phyloP scores from a whole-genome alignment of 2,329 filamentous ascomycete species.

The Colletotrichum camelliae region DNA sequence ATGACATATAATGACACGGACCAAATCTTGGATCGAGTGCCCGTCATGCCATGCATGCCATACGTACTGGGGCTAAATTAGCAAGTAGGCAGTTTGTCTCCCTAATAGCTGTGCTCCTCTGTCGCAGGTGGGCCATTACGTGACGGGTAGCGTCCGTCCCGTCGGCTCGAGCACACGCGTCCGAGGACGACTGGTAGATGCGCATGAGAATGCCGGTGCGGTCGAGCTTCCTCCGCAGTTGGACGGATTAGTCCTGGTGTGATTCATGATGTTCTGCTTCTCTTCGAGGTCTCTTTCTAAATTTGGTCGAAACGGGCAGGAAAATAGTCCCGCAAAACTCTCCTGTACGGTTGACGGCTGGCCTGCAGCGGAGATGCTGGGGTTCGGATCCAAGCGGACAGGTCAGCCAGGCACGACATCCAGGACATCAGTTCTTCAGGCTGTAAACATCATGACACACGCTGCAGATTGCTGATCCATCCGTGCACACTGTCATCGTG shows the following conservation, averaged over 20 bases:
- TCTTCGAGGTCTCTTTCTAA: background rate
- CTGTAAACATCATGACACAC: background rate
- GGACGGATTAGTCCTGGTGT: background rate
- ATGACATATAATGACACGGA: background rate
- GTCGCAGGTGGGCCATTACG: background rate
- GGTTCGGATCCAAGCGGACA: background rate
- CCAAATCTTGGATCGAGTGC: background rate
- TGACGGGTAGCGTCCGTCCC: background rate
- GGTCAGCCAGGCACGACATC: background rate
- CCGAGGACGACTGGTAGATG: background rate
- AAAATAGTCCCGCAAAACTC: background rate
- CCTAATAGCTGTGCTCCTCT: background rate
- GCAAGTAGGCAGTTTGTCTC: background rate
- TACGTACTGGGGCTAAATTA: background rate
- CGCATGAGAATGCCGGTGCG: background rate
- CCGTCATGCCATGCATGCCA: background rate
- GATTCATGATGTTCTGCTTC: background rate
- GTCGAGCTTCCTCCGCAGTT: background rate
- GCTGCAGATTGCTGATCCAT: background rate
- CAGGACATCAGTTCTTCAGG: background rate
- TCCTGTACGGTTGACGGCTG: background rate
- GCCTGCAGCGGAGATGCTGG: background rate
- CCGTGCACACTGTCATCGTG: constrained; percentile 1
- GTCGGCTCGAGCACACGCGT: background rate
- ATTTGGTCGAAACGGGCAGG: background rate